A percentile compares a stretch with the other conserved stretches of the same genome.
phyloP scores from a whole-genome alignment of 2,329 filamentous ascomycete species.

The Talaromyces sp. region DNA sequence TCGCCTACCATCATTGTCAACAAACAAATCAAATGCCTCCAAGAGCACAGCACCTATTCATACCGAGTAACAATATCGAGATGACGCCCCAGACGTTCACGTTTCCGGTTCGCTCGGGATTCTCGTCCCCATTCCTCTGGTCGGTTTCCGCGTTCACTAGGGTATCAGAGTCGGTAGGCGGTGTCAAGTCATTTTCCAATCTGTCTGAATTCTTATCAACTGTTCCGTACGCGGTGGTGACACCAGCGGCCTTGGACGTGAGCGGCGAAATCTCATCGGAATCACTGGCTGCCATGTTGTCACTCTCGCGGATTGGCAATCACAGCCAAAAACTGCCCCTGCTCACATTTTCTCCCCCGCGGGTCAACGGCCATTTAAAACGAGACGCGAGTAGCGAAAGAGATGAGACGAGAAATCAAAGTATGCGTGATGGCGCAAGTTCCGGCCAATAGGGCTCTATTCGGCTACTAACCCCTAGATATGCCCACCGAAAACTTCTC shows the following conservation, averaged over 20 bases:
- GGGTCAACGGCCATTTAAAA: neutral
- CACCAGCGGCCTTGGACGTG: neutral
- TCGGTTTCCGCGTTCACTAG: neutral
- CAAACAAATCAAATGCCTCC: neutral
- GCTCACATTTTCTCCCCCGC: neutral
- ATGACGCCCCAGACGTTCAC: conserved; percentile 22
- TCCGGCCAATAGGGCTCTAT: neutral
- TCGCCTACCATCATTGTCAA: conserved; percentile 41
- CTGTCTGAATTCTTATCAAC: neutral
- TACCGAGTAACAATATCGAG: conserved; percentile 26
- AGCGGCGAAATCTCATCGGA: neutral
- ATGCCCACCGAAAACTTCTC: neutral
- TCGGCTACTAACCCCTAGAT: neutral
- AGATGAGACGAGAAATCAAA: neutral
- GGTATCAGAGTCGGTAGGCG: neutral
- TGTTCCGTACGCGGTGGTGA: neutral
- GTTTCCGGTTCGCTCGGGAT: neutral
- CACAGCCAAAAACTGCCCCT: neutral
- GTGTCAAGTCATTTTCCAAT: neutral
- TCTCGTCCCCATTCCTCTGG: neutral
- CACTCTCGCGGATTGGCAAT: neutral
- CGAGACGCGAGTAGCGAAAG: neutral
- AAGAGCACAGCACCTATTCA: neutral
- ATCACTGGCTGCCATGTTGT: neutral
- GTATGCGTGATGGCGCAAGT: neutral